Evolutionary conservation across 345 rosid species (phyloP), one percentile per base, ranked within the genome.

Genomic region (Salix suchowensis): DNA sequence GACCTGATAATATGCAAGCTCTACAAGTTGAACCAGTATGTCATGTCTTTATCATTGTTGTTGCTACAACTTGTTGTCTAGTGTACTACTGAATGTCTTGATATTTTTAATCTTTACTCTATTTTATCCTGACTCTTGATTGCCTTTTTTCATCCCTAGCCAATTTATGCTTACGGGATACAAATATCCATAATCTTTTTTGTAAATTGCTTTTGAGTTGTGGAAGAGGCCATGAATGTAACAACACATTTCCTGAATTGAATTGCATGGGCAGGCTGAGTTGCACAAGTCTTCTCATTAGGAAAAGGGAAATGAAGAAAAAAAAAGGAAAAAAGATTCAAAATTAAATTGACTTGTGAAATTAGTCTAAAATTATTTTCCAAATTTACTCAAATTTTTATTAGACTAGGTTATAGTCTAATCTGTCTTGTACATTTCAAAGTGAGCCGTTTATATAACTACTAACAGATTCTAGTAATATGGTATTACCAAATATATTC

Each of bases 1-100:
- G 98, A 86, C 99, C 99, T 44, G 97, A 96, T 76, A 88, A 91
- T 81, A 94, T 96, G 99, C 99, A 96, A 90, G 93, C 98, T 64
- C 86, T 96, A 83, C 99, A 96, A 91, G 95, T 94, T 77, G 96
- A 96, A 70, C 82, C 97, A 8, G 99, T 96, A 92, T 58, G 91
- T 79, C 78, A n/a, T 77, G 69, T 52, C 76, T 55, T 42, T 72
- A 11, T 68, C 36, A 26, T 67, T 55, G 5, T 67, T 55, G 5
- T 71, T 6, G 34, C 18, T 65, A 15, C 16, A 68, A 28, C 7
- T 36, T 64, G 10, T 37, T 32, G 24, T 40, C 26, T n/a, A 19
- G 36, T 44, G 42, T 11, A 23, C 21, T 68, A 16, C 28, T 54
- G 61, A 28, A 40, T 58, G 28, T 68, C 4, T 19, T 52, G 7